Evolutionary conservation across 2,329 filamentous ascomycete genomes (phyloP), one percentile per base, ranked within the genome.

Genomic region (Madurella fahalii): DNA sequence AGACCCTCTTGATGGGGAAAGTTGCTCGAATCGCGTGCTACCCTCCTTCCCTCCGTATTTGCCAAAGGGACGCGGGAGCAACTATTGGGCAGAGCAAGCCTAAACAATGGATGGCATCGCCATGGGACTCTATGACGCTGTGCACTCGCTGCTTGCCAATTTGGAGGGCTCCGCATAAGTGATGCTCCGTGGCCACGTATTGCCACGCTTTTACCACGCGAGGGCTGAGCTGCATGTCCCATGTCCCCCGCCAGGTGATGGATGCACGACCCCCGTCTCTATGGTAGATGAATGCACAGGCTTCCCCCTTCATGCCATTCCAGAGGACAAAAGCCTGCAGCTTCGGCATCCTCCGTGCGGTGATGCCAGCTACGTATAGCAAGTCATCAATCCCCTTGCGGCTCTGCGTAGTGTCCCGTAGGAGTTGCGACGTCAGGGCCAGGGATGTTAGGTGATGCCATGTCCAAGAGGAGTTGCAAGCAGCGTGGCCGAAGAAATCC

Each of bases 161-260:
- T 18, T 58, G 51, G 47, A 70, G 64, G 31, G 57, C 39, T n/a
- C n/a, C n/a, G 49, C 30, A 37, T 32, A 18, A 58, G 50, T 16
- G 47, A 17, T 58, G 31, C 50, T 58, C 54, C 41, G 53, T 61
- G 53, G 63, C 63, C 44, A 53, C 58, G 40, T 20, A 54, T 57
- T 59, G 56, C 64, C 65, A 67, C 25, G 57, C 41, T 48, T 68
- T 31, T 13, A 70, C 49, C 50, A 67, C 62, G 53, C 3, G 41
- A 61, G 59, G 53, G 50, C 46, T 64, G 34, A 69, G 34, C 57
- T 64, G 42, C 15, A 68, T 52, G 37, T 59, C 39, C 67, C 68
- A 71, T n/a, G 66, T 71, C 31, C 65, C 65, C 18, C 68, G 65
- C 68, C 65, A 70, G 44, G 67, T 67, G 48, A 70, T 40, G 1